These are phyloP conservation scores for Styphnolobium japonicum DNA, from an alignment of 306 rosid species.

Conservation along the genomic window DNA sequence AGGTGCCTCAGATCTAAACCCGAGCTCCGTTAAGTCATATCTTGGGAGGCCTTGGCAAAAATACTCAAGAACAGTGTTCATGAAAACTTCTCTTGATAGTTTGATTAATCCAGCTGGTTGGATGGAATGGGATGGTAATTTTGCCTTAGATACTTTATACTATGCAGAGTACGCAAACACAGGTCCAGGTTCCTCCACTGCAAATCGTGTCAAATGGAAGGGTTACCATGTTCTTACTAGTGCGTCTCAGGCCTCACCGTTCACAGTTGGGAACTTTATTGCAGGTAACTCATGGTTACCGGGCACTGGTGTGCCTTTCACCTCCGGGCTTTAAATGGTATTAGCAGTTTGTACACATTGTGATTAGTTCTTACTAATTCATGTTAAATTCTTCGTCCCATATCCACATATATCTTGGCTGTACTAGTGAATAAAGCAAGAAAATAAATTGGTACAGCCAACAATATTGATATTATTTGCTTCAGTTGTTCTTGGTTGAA, in stretches of 20 bases:
- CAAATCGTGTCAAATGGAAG: slow-evolving; percentile 57
- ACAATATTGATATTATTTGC: neutral
- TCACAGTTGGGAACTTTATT: slow-evolving; percentile 63
- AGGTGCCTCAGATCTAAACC: slow-evolving; percentile 39
- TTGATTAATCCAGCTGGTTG: slow-evolving; percentile 68
- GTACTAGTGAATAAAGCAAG: neutral
- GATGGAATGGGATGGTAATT: slow-evolving; percentile 65
- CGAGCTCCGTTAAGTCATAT: slow-evolving; percentile 42
- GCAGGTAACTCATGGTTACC: slow-evolving; percentile 67
- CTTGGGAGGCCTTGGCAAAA: slow-evolving; percentile 70
- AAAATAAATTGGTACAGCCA: neutral
- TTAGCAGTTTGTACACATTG: neutral
- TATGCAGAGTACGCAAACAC: slow-evolving; percentile 70
- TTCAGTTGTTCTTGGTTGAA: neutral
- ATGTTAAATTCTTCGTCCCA: neutral
- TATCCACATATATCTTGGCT: neutral
- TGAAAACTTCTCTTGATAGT: slow-evolving; percentile 58
- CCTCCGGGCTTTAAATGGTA: slow-evolving; percentile 42
- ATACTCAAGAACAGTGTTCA: slow-evolving; percentile 65
- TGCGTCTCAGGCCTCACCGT: slow-evolving; percentile 61
- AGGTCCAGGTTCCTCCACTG: slow-evolving; percentile 63
- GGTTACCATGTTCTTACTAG: slow-evolving; percentile 67
- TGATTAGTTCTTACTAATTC: neutral
- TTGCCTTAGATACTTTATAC: slow-evolving; percentile 58
- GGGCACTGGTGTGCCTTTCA: slow-evolving; percentile 61